These are phyloP conservation scores for Ogataea hybrid DNA, from an alignment of 1,139 yeast species.

Conservation along the genomic window DNA sequence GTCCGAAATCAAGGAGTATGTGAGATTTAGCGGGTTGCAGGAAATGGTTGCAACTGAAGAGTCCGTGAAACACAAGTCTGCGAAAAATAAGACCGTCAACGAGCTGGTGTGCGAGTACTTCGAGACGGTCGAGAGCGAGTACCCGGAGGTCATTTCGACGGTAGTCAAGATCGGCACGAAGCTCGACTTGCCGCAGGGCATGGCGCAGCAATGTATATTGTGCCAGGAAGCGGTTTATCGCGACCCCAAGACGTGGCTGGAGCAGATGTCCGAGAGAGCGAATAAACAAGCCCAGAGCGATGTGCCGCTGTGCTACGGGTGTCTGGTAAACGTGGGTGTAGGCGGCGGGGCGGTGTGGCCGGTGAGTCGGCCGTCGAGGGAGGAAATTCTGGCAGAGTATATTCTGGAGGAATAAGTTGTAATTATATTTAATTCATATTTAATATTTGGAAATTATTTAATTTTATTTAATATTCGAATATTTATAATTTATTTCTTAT, in stretches of 20 bases:
- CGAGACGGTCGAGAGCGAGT: constrained; percentile 68
- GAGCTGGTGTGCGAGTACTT: constrained; percentile 78
- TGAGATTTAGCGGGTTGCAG: constrained; percentile 17
- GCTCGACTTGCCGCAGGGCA: constrained; percentile 49
- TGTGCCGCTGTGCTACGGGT: constrained; percentile 68
- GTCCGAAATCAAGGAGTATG: constrained; percentile 56
- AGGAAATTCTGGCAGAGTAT: constrained; percentile 49
- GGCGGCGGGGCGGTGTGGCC: constrained; percentile 57
- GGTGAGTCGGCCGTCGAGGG: constrained; percentile 31
- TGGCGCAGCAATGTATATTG: constrained; percentile 41
- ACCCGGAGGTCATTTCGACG: constrained; percentile 90
- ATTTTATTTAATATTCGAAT: no score
- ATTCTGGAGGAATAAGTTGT: constrained; percentile 19
- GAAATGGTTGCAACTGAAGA: constrained; percentile 11
- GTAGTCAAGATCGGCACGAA: constrained; percentile 90
- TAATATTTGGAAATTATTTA: no score
- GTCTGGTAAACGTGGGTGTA: constrained; percentile 59
- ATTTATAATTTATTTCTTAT: no score
- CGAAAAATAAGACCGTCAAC: constrained; percentile 72
- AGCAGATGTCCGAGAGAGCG: constrained; percentile 60
- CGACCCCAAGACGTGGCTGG: constrained; percentile 68
- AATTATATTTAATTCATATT: no score
- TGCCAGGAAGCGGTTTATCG: constrained; percentile 52
- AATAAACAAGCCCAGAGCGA: constrained; percentile 27
- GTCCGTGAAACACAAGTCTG: constrained; percentile 25